Evolutionary conservation across 2,329 filamentous ascomycete species (phyloP).

Genomic region (Aspergillus neotritici): DNA sequence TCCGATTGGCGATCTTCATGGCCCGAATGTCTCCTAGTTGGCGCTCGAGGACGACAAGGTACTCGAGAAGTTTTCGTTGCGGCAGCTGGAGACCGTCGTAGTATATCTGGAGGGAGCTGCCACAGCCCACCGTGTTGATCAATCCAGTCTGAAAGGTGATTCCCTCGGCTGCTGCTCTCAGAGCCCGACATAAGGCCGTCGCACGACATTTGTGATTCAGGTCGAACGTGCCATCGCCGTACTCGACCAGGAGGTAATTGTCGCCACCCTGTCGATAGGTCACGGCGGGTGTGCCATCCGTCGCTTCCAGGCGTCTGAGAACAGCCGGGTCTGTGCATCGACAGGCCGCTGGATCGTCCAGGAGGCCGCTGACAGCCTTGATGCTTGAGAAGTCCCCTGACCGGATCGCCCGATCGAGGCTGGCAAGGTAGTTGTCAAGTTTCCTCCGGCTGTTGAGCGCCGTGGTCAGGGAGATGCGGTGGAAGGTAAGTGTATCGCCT

Average conservation of each 20-base stretch:
- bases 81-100: not conserved
- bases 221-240: not conserved
- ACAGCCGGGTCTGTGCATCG: not conserved
- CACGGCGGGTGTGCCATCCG: not conserved
- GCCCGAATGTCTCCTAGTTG: not conserved
- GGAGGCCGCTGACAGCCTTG: not conserved
- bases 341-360: not conserved
- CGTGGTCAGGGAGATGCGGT: not conserved
- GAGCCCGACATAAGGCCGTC: not conserved
- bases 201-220: not conserved
- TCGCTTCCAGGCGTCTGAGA: not conserved
- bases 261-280: not conserved
- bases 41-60: slow-evolving; percentile 1
- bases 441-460: not conserved
- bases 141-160: not conserved
- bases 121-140: not conserved
- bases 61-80: not conserved
- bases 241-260: not conserved
- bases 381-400: not conserved
- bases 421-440: not conserved
- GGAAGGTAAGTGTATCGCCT: slow-evolving; percentile 3
- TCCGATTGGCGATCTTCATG: slow-evolving; percentile 1
- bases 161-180: not conserved
- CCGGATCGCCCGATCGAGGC: slow-evolving; percentile 1
- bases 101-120: slow-evolving; percentile 1